Conservation (phyloP, 148 eudicot genomes). For the Diospyros kaki region DNA sequence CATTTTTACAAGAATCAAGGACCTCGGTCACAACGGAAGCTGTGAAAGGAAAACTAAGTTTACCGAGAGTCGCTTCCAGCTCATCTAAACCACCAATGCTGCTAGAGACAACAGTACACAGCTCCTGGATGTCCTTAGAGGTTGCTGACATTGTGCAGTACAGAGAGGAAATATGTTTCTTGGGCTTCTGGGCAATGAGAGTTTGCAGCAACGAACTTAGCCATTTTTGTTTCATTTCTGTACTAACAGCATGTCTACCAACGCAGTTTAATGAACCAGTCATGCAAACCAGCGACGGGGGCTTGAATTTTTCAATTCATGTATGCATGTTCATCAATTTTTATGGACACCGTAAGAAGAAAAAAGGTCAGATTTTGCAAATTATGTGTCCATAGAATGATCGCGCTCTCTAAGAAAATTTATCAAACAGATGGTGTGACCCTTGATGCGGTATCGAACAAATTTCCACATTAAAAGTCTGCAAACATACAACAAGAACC, state of each 20-base stretch:
- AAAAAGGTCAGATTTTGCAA: background rate
- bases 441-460: background rate
- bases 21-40: constrained; percentile 46
- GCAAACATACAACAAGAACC: no score
- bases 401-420: constrained; percentile 1
- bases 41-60: constrained; percentile 23
- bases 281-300: background rate
- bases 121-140: constrained; percentile 24
- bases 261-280: background rate
- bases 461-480: no score
- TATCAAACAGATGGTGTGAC: constrained; percentile 16
- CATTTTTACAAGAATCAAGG: constrained; percentile 44
- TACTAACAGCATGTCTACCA: constrained; percentile 2
- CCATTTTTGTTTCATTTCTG: constrained; percentile 2
- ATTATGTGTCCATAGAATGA: background rate
- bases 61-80: constrained; percentile 42
- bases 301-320: background rate
- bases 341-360: background rate
- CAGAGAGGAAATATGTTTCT: constrained; percentile 5
- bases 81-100: constrained; percentile 51
- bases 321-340: background rate
- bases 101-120: constrained; percentile 41
- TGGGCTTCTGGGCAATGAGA: constrained; percentile 22
- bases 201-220: constrained; percentile 16
- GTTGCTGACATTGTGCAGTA: constrained; percentile 20